Conservation (phyloP, 495 filamentous ascomycete genomes). For the Penicillium pancosmium region DNA sequence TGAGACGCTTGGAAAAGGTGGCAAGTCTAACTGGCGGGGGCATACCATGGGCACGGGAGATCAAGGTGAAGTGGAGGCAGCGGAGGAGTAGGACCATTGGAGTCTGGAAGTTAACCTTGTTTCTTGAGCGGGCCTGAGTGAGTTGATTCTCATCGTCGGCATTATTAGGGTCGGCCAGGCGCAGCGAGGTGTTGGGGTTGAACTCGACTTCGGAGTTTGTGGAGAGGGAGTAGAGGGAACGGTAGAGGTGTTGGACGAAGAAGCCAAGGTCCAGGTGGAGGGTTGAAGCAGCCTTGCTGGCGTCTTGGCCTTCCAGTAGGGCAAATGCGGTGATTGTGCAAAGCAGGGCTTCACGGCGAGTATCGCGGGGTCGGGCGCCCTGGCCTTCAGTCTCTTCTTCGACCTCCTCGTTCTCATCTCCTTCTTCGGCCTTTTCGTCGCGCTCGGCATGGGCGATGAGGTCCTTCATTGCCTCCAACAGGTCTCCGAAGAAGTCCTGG, state of each 20-base stretch:
- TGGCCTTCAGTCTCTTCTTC: conserved; percentile 45
- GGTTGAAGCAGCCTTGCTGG: conserved; percentile 59
- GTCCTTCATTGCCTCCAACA: conserved; percentile 92
- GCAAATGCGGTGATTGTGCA: conserved; percentile 95
- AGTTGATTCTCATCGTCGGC: conserved; percentile 30
- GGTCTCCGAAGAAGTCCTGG: conserved; percentile 95
- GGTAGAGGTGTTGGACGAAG: conserved; percentile 93
- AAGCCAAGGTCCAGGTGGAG: conserved; percentile 90
- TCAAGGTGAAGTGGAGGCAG: conserved; percentile 74
- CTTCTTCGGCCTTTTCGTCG: conserved; percentile 50
- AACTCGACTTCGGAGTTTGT: conserved; percentile 86
- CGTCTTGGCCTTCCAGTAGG: conserved; percentile 86
- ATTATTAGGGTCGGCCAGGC: conserved; percentile 75
- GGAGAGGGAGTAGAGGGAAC: conserved; percentile 72
- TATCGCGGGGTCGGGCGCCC: conserved; percentile 56
- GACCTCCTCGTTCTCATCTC: conserved; percentile 40
- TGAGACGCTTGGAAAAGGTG: conserved; percentile 89
- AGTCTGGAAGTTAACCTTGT: conserved; percentile 90
- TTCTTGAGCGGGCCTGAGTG: conserved; percentile 34
- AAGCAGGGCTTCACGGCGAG: conserved; percentile 83
- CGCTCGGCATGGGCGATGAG: conserved; percentile 72
- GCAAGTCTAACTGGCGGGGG: conserved; percentile 80
- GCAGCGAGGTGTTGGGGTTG: conserved; percentile 72
- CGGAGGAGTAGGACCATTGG: conserved; percentile 88
- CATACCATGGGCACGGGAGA: conserved; percentile 51